Evolutionary conservation across 192 early-diverging fungal species (phyloP).

Genomic region (Linnemannia elongata): DNA sequence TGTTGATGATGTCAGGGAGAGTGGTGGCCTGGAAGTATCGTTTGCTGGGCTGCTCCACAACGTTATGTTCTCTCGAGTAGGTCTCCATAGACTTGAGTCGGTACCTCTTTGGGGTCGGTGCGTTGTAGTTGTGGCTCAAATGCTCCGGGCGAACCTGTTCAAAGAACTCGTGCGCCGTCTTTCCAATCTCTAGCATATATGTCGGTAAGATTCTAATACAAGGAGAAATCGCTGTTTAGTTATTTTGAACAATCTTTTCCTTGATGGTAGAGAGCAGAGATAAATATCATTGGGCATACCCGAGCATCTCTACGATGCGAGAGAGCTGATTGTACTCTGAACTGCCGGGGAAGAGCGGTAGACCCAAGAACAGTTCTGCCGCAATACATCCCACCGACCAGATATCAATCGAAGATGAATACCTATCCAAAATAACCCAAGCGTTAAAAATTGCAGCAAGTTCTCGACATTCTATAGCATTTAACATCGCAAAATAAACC

Average conservation of each 20-base stretch:
- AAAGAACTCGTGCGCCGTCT: constrained; percentile 90
- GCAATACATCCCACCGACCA: constrained; percentile 99
- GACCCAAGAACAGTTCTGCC: constrained; percentile 94
- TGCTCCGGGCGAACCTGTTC: constrained; percentile 68
- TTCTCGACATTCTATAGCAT: neutral
- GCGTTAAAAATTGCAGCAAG: neutral
- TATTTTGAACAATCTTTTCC: neutral
- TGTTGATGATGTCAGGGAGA: constrained; percentile 88
- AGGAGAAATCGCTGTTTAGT: neutral
- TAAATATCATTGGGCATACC: constrained; percentile 57
- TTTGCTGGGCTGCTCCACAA: constrained; percentile 92
- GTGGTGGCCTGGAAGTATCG: constrained; percentile 91
- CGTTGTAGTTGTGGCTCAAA: constrained; percentile 15
- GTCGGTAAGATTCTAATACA: constrained; percentile 78
- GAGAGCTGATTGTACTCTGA: constrained; percentile 97
- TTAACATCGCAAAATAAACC: neutral
- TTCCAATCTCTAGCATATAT: constrained; percentile 96
- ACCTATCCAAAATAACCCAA: constrained; percentile 48
- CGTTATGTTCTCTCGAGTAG: constrained; percentile 85
- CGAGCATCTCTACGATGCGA: constrained; percentile 95
- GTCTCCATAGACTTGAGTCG: constrained; percentile 84
- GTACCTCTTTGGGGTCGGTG: constrained; percentile 62
- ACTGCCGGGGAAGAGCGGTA: constrained; percentile 95
- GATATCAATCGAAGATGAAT: constrained; percentile 96
- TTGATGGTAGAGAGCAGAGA: neutral